phyloP scores from a whole-genome alignment of 805 yeast genomes.

The Ogataea polymorpha region DNA sequence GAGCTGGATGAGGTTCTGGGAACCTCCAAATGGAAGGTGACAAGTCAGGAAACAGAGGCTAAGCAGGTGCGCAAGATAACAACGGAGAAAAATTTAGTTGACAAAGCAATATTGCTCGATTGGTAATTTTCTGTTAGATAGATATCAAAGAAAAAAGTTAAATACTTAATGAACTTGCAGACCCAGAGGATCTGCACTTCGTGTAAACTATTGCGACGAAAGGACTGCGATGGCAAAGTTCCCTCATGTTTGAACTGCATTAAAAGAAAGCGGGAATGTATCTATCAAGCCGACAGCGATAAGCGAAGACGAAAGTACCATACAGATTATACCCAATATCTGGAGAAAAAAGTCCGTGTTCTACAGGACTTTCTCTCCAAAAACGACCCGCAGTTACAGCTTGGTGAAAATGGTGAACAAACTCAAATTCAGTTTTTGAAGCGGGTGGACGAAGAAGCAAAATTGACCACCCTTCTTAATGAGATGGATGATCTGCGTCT shows the following conservation, averaged over 20 bases:
- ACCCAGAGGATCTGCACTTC: constrained; percentile 15
- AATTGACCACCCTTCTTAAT: neutral
- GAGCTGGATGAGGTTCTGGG: constrained; percentile 36
- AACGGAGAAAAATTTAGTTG: no score
- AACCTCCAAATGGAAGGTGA: constrained; percentile 35
- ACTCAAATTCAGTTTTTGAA: neutral
- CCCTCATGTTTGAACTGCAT: constrained; percentile 26
- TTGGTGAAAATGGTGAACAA: neutral
- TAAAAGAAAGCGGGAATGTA: constrained; percentile 17
- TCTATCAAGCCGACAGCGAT: constrained; percentile 25
- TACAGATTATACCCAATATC: constrained; percentile 31
- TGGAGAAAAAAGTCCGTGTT: constrained; percentile 24
- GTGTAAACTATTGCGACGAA: constrained; percentile 19
- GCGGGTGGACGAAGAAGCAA: constrained; percentile 3
- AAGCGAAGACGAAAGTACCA: constrained; percentile 34
- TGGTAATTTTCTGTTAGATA: neutral
- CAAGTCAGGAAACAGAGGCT: constrained; percentile 22
- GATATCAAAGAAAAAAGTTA: neutral
- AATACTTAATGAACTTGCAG: constrained; percentile 1
- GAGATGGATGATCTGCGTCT: constrained; percentile 1
- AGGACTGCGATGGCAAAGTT: constrained; percentile 25
- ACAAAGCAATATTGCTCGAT: neutral
- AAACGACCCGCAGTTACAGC: constrained; percentile 19
- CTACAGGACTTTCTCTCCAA: constrained; percentile 24
- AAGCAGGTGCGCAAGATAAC: neutral